These are phyloP conservation scores for Lignosus rhinocerotis DNA, from an alignment of 1,284 basidiomycete genomes.

Conservation along the genomic window DNA sequence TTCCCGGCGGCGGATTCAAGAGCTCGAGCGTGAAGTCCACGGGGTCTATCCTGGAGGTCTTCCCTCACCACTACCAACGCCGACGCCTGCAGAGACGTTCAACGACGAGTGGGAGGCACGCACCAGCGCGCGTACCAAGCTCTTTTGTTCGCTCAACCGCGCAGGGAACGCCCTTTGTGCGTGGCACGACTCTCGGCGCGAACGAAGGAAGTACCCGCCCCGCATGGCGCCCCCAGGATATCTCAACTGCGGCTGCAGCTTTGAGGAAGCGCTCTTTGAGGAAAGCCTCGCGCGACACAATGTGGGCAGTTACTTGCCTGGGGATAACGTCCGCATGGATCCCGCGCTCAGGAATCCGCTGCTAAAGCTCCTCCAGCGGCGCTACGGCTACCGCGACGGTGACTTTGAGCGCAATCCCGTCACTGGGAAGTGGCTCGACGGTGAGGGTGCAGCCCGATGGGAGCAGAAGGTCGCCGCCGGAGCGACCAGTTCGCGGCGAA, in stretches of 20 bases:
- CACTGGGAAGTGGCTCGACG: slow-evolving; percentile 63
- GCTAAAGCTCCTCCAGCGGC: slow-evolving; percentile 63
- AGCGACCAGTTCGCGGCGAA: slow-evolving; percentile 36
- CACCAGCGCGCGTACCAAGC: slow-evolving; percentile 65
- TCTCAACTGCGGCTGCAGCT: slow-evolving; percentile 82
- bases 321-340: slow-evolving; percentile 84
- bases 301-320: slow-evolving; percentile 79
- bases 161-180: slow-evolving; percentile 84
- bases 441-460: slow-evolving; percentile 63
- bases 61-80: slow-evolving; percentile 40
- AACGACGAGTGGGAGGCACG: slow-evolving; percentile 65
- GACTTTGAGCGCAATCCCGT: slow-evolving; percentile 73
- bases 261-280: slow-evolving; percentile 80
- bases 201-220: slow-evolving; percentile 75
- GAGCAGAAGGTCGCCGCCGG: slow-evolving; percentile 53
- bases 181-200: slow-evolving; percentile 83
- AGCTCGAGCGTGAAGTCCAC: slow-evolving; percentile 47
- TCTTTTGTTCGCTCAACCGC: slow-evolving; percentile 78
- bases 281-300: slow-evolving; percentile 75
- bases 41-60: slow-evolving; percentile 31
- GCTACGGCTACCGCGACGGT: slow-evolving; percentile 79
- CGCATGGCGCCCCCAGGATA: slow-evolving; percentile 74
- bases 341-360: slow-evolving; percentile 79
- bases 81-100: slow-evolving; percentile 49
- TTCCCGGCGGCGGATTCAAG: slow-evolving; percentile 44